A percentile compares a stretch with the other conserved stretches of the same genome.
Evolutionary conservation across 2,329 filamentous ascomycete genomes (phyloP).

Genomic region (Paramyrothecium roridum): DNA sequence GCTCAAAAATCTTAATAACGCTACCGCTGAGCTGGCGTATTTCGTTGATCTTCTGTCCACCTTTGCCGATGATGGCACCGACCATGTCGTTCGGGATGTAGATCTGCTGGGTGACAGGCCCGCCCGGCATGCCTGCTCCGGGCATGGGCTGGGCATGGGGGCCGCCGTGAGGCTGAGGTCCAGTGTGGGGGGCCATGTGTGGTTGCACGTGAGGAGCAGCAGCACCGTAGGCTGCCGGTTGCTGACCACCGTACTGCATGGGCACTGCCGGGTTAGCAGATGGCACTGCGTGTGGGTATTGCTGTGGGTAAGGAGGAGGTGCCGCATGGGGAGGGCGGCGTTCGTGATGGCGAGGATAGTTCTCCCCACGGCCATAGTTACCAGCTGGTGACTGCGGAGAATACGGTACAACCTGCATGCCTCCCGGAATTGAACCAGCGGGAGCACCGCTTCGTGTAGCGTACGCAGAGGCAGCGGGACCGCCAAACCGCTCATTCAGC

Average conservation of each 20-base stretch:
- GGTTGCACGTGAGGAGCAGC: constrained; percentile 75
- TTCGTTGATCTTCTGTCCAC: constrained; percentile 98
- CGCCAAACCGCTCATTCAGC: constrained; percentile 92
- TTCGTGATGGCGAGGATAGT: constrained; percentile 71
- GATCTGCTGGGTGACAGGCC: constrained; percentile 92
- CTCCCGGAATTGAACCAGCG: constrained; percentile 88
- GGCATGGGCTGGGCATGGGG: constrained; percentile 74
- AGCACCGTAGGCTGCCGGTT: constrained; percentile 62
- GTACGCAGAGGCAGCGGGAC: constrained; percentile 94
- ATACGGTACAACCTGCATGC: constrained; percentile 99
- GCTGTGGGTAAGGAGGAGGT: constrained; percentile 70
- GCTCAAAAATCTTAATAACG: constrained; percentile 99
- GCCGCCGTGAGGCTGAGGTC: constrained; percentile 56
- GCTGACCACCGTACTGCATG: constrained; percentile 77
- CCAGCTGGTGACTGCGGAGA: constrained; percentile 89
- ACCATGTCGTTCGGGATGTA: constrained; percentile 99
- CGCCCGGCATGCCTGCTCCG: constrained; percentile 48
- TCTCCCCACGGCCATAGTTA: constrained; percentile 87
- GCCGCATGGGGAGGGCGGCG: constrained; percentile 64
- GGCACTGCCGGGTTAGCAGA: constrained; percentile 62
- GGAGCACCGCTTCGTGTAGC: constrained; percentile 92
- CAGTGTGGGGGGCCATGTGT: constrained; percentile 60
- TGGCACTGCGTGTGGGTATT: constrained; percentile 63
- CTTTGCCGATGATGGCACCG: constrained; percentile 97
- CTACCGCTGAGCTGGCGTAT: constrained; percentile 95